A percentile compares a stretch with the other conserved stretches of the same genome.
Conservation (phyloP, 768 basidiomycete species). For the Podaxis sp. region DNA sequence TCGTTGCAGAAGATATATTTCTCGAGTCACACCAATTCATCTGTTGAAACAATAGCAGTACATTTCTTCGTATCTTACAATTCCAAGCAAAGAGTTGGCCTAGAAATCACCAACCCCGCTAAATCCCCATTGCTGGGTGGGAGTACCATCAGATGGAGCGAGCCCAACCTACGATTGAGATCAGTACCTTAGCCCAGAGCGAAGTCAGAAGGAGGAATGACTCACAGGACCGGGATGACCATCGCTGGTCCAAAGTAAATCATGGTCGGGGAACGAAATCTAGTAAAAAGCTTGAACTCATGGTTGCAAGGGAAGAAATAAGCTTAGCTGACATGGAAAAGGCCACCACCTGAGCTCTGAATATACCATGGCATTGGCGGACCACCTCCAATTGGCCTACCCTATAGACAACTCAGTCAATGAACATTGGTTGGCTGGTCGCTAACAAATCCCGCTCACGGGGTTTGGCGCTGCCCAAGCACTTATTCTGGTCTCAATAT, state of each 20-base stretch:
- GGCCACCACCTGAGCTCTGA: neutral
- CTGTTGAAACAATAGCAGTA: too few relatives aligned
- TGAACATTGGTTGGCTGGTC: neutral
- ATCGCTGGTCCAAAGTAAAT: neutral
- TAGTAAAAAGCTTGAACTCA: neutral
- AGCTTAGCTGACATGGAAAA: neutral
- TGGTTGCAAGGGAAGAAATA: neutral
- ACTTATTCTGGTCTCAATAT: neutral
- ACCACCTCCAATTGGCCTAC: neutral
- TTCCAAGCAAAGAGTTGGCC: too few relatives aligned
- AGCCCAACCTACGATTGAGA: neutral
- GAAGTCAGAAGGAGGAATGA: neutral
- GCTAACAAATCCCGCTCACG: neutral
- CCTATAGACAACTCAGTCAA: neutral
- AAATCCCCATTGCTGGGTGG: too few relatives aligned
- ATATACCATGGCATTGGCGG: neutral
- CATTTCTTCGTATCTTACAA: too few relatives aligned
- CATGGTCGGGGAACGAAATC: neutral
- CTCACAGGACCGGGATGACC: neutral
- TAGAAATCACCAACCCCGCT: too few relatives aligned
- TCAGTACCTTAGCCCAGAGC: neutral
- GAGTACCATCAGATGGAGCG: too few relatives aligned
- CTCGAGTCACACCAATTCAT: too few relatives aligned
- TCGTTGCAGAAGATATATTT: too few relatives aligned
- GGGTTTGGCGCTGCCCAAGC: neutral